Conservation (phyloP, 2,329 filamentous ascomycete species). For the Aurifilum marmelostoma region DNA sequence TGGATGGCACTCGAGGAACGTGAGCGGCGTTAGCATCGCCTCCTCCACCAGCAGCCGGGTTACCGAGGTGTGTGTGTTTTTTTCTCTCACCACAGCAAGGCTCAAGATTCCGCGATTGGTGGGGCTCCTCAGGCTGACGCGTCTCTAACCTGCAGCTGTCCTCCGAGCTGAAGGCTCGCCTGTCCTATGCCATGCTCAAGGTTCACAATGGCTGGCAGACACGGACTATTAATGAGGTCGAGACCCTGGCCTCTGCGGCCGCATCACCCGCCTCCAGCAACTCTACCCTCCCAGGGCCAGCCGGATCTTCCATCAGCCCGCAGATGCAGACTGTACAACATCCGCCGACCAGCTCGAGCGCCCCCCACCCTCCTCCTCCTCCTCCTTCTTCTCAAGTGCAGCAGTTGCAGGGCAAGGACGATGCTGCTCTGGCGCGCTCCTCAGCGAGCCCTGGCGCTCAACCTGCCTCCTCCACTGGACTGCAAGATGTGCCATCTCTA, state of each 20-base stretch:
- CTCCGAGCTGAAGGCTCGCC: conserved; percentile 76
- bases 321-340: conserved; percentile 39
- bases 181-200: conserved; percentile 93
- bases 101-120: neutral
- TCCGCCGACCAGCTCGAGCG: conserved; percentile 31
- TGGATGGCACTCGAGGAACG: conserved; percentile 69
- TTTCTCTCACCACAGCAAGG: conserved; percentile 27
- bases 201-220: conserved; percentile 88
- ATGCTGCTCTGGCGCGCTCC: conserved; percentile 25
- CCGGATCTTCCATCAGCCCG: conserved; percentile 59
- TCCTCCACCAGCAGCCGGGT: conserved; percentile 71
- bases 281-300: conserved; percentile 56
- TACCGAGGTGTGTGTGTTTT: conserved; percentile 73
- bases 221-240: conserved; percentile 76
- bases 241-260: conserved; percentile 71
- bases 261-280: conserved; percentile 65
- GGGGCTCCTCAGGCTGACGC: conserved; percentile 30
- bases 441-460: conserved; percentile 42
- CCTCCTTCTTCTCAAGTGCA: conserved; percentile 34
- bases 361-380: conserved; percentile 26
- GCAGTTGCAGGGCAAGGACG: conserved; percentile 17
- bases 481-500: conserved; percentile 39
- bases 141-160: conserved; percentile 59
- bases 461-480: conserved; percentile 9
- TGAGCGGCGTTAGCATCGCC: conserved; percentile 66